Percentiles rank a stretch among this genome's conserved stretches.
These are phyloP conservation scores for Macrophomina pseudophaseolina DNA, from an alignment of 2,329 filamentous ascomycete genomes.

Conservation along the genomic window DNA sequence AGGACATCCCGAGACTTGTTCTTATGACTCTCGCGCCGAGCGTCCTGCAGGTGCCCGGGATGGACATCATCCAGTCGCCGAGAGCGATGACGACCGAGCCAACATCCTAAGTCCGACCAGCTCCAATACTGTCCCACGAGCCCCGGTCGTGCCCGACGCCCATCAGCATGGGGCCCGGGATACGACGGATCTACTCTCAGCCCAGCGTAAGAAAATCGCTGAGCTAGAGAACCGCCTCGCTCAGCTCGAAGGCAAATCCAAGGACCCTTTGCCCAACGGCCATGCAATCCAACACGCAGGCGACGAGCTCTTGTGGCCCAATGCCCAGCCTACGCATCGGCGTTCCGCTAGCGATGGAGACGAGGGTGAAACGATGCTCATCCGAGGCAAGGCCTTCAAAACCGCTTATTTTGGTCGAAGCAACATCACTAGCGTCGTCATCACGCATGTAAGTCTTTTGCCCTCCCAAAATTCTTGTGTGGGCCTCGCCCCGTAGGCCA, in stretches of 20 bases:
- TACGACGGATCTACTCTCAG: slow-evolving; percentile 33
- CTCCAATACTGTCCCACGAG: slow-evolving; percentile 21
- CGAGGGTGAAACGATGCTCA: slow-evolving; percentile 45
- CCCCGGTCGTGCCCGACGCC: slow-evolving; percentile 11
- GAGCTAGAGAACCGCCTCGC: slow-evolving; percentile 40
- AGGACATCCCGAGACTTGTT: slow-evolving; percentile 49
- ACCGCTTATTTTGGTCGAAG: slow-evolving; percentile 52
- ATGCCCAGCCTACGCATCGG: slow-evolving; percentile 28
- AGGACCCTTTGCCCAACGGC: slow-evolving; percentile 32
- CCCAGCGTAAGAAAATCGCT: slow-evolving; percentile 33
- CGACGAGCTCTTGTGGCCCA: slow-evolving; percentile 25
- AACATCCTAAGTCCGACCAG: slow-evolving; percentile 22
- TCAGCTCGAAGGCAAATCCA: slow-evolving; percentile 36
- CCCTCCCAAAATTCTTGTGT: not conserved
- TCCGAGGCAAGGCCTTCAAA: slow-evolving; percentile 52
- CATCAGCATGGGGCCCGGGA: not conserved
- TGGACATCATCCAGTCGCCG: not conserved
- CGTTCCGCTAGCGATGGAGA: not conserved
- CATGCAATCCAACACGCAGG: slow-evolving; percentile 24
- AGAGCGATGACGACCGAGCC: slow-evolving; percentile 28
- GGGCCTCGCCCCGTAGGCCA: not conserved
- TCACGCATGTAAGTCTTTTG: slow-evolving; percentile 38
- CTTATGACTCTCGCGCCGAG: slow-evolving; percentile 45
- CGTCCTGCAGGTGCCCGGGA: slow-evolving; percentile 19
- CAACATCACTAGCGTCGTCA: slow-evolving; percentile 42